phyloP scores from a whole-genome alignment of 805 yeast species.

The Wilhelminamyces savonicus region DNA sequence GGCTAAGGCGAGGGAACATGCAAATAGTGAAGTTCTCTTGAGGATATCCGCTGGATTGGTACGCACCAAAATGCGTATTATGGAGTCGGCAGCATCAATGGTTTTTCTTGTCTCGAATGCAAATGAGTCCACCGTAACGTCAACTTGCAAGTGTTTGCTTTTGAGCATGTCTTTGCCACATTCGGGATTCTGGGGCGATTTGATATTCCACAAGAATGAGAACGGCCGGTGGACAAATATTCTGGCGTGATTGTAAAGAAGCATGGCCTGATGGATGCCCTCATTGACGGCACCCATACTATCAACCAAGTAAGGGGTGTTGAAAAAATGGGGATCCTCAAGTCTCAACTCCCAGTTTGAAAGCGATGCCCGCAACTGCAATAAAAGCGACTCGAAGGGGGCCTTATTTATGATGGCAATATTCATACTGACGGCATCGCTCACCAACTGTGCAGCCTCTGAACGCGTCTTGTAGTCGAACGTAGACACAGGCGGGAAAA shows the following conservation, averaged over 20 bases:
- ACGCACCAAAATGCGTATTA: constrained; percentile 40
- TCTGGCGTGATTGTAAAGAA: constrained; percentile 45
- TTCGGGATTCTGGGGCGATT: constrained; percentile 32
- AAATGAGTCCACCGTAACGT: constrained; percentile 29
- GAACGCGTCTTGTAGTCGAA: constrained; percentile 46
- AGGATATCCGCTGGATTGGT: constrained; percentile 38
- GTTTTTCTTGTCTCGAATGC: constrained; percentile 49
- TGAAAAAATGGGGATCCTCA: constrained; percentile 31
- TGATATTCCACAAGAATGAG: constrained; percentile 47
- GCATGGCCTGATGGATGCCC: constrained; percentile 46
- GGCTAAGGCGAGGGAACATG: constrained; percentile 49
- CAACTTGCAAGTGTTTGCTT: constrained; percentile 6
- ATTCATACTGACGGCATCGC: constrained; percentile 43
- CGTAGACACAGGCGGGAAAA: constrained; percentile 19
- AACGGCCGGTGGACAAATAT: constrained; percentile 52
- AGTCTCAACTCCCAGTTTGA: constrained; percentile 47
- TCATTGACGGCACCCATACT: constrained; percentile 42
- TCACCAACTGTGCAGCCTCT: constrained; percentile 41
- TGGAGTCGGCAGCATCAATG: constrained; percentile 47
- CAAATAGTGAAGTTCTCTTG: constrained; percentile 45
- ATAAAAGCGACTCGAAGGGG: constrained; percentile 27
- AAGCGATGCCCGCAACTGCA: constrained; percentile 39
- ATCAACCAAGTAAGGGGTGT: constrained; percentile 37
- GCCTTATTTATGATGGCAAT: constrained; percentile 36
- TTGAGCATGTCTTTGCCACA: constrained; percentile 21